phyloP scores from a whole-genome alignment of 1,284 basidiomycete species.

The Ustanciosporium gigantosporum region DNA sequence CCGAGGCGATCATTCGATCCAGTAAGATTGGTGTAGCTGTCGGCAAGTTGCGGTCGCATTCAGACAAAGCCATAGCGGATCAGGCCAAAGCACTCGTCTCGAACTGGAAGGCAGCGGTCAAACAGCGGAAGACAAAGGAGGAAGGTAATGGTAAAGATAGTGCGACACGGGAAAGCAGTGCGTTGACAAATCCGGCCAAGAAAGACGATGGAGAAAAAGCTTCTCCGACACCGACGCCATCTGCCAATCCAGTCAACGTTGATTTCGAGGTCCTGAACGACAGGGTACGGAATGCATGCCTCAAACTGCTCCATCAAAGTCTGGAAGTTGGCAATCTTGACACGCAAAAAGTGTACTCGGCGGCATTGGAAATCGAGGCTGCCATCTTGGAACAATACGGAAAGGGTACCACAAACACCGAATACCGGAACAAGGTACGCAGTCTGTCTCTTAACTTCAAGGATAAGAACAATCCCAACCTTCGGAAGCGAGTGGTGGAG shows the following conservation, averaged over 20 bases:
- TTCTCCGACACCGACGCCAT: constrained; percentile 20
- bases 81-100: constrained; percentile 88
- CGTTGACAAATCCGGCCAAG: constrained; percentile 10
- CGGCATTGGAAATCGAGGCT: constrained; percentile 63
- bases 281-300: constrained; percentile 81
- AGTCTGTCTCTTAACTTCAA: constrained; percentile 90
- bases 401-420: constrained; percentile 41
- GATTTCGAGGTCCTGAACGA: constrained; percentile 61
- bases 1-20: constrained; percentile 77
- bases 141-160: constrained; percentile 13
- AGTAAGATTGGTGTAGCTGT: constrained; percentile 81
- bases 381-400: constrained; percentile 57
- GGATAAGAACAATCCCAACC: constrained; percentile 87
- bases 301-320: constrained; percentile 87
- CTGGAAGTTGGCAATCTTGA: constrained; percentile 65
- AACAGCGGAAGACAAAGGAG: constrained; percentile 63
- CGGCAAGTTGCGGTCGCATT: constrained; percentile 81
- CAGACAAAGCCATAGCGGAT: constrained; percentile 74
- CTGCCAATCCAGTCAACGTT: constrained; percentile 26
- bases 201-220: constrained; percentile 8
- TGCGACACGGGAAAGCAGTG: constrained; percentile 3
- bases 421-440: constrained; percentile 81
- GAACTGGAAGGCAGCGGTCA: constrained; percentile 55
- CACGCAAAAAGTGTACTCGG: constrained; percentile 61
- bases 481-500: constrained; percentile 81